Base-by-base conservation (phyloP, 345 rosid genomes). In the Geranium rotundifolium region DNA sequence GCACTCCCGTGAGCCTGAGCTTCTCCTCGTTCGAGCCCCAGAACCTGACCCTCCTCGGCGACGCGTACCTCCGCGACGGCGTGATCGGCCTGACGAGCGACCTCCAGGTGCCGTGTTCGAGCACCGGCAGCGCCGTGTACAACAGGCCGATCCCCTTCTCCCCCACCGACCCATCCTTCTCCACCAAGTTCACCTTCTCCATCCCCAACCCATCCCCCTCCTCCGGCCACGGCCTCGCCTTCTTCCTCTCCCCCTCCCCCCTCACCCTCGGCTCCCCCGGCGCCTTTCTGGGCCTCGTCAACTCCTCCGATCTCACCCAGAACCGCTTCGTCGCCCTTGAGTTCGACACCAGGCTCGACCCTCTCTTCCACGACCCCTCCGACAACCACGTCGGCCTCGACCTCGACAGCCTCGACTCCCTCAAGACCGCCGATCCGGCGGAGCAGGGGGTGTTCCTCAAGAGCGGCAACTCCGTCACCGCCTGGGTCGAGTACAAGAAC, bases 401-500 rank as follows among this genome's bases (percentile, higher is more conserved):
- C 66, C 80, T 90, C 39, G 83, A 90, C 29, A 81, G 82, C 20
- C 76, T 95, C 30, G 75, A 68, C 37, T 95, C 99, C 15, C 69
- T 90, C 76, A 73, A 81, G 69, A 86, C 89, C 5, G 88, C 84
- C 0, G 81, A 84, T 69, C 82, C 89, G 0, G 55, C 60, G 17
- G 49, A 63, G 31, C 75, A 76, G 67, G 79, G 67, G 9, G 80
- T 95, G 57, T 89, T 86, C 77, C 64, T 95, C 4, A 95, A 88
- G 75, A 85, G 93, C 34, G 99, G 97, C 58, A 72, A 79, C 60
- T 74, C 72, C 29, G 78, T 87, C 61, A 82, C 89, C 0, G 73
- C 83, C 57, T 95, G 97, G 96, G 82, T 95, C 65, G 89, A 86
- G 67, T 95, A 95, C 91, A 82, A 86, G 88, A 82, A 80, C 68